These are phyloP conservation scores for Candida glucosophila DNA, from an alignment of 1,139 yeast species.

Conservation along the genomic window DNA sequence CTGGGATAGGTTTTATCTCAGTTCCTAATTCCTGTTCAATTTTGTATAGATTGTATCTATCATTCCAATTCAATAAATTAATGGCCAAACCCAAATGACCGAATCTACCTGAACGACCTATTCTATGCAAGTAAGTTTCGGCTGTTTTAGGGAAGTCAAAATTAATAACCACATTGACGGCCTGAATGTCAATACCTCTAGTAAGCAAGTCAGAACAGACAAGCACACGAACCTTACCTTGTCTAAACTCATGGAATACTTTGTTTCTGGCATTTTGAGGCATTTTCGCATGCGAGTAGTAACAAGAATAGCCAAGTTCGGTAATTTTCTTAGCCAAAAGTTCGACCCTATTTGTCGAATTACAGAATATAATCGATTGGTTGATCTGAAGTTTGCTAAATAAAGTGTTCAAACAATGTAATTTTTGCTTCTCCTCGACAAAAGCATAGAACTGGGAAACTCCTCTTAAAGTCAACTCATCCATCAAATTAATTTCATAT, in stretches of 20 bases:
- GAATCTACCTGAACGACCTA: constrained; percentile 98
- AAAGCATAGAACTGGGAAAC: constrained; percentile 96
- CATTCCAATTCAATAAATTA: constrained; percentile 94
- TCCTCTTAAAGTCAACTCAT: constrained; percentile 91
- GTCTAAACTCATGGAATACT: constrained; percentile 97
- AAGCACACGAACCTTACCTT: constrained; percentile 93
- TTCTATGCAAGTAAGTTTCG: constrained; percentile 94
- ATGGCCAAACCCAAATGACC: constrained; percentile 98
- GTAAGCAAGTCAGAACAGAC: constrained; percentile 95
- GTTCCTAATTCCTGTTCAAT: constrained; percentile 97
- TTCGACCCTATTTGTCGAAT: constrained; percentile 94
- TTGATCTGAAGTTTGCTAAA: constrained; percentile 91
- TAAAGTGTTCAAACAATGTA: constrained; percentile 90
- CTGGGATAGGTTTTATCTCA: constrained; percentile 94
- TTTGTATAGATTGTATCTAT: constrained; percentile 85
- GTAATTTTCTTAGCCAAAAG: constrained; percentile 91
- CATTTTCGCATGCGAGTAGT: constrained; percentile 96
- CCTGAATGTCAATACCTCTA: constrained; percentile 98
- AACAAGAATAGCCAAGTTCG: constrained; percentile 93
- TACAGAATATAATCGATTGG: constrained; percentile 94
- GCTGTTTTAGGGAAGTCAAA: constrained; percentile 98
- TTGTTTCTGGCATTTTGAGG: constrained; percentile 95
- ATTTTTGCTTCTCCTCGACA: constrained; percentile 92
- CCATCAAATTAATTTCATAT: constrained; percentile 94
- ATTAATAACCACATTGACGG: constrained; percentile 94